Base-by-base conservation (phyloP, 345 rosid species). In the Corchorus olitorius region DNA sequence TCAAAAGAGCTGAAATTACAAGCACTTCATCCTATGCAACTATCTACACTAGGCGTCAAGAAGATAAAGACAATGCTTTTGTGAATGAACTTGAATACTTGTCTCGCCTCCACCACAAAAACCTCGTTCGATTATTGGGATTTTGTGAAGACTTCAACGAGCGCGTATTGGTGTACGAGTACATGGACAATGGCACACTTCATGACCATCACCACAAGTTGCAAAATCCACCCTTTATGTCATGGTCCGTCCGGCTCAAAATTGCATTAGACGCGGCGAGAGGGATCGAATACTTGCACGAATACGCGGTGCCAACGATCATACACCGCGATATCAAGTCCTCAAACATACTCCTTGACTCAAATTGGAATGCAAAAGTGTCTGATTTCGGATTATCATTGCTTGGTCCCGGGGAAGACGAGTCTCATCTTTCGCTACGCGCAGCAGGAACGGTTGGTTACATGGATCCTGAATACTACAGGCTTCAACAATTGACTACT, bases 271-370 rank as follows among this genome's bases (percentile, higher is more conserved):
- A 94, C 43, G 97, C 96, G 0, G 96, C 97, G 0, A 80, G 91
- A 33, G 98, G 94, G 46, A 82, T 92, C 0, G 89, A 89, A 78
- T 94, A 94, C 86, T 88, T 94, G 12, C 98, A 91, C 41, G 81
- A 78, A 65, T 92, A 85, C 9, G 92, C 87, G 0, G 84, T 84
- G 11, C 97, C 98, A 15, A 81, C 86, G 0, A 74, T 92, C 83
- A 94, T 94, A 39, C 98, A 94, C 81, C 93, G 98, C 1, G 98
- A 94, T 72, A 91, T 94, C 58, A 94, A 94, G 81, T 84, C 96
- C 2, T 88, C 98, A 0, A 94, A 94, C 86, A 91, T 94, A 15
- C 77, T 94, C 13, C 86, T 94, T 0, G 88, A 91, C 69, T 65
- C 74, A 56, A 60, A 11, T 3, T 88, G 97, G 93, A 83, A 79